Evolutionary conservation across 805 yeast species (phyloP).

Genomic region (Nakazawaea wickerhamii): DNA sequence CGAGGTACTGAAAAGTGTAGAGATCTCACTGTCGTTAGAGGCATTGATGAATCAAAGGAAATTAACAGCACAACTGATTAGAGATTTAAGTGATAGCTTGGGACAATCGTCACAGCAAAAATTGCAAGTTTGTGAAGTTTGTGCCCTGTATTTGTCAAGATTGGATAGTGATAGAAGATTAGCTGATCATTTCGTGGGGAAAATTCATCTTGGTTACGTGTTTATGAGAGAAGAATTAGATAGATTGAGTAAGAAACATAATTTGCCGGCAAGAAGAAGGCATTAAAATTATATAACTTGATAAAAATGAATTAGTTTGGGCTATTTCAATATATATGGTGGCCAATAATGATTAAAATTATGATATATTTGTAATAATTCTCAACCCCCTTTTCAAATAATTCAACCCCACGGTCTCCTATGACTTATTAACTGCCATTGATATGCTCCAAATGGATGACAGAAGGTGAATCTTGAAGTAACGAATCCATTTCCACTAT

Average conservation of each 20-base stretch:
- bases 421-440: no score
- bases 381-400: no score
- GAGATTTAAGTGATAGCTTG: conserved; percentile 59
- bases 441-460: no score
- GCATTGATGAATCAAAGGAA: conserved; percentile 44
- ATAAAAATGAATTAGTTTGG: no score
- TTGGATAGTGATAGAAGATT: conserved; percentile 83
- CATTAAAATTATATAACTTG: background rate
- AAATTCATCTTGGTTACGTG: conserved; percentile 78
- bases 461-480: background rate
- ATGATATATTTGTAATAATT: background rate
- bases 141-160: conserved; percentile 85
- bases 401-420: no score
- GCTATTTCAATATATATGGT: no score
- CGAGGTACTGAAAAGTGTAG: conserved; percentile 46
- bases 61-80: conserved; percentile 47
- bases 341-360: background rate
- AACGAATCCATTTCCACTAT: background rate
- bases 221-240: conserved; percentile 59
- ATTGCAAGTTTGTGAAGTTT: conserved; percentile 81
- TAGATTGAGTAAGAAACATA: conserved; percentile 26
- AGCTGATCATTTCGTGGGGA: conserved; percentile 87
- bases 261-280: conserved; percentile 8
- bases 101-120: conserved; percentile 88
- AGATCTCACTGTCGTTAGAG: conserved; percentile 42